phyloP scores from a whole-genome alignment of 2,329 filamentous ascomycete genomes.

The Aureobasidium leucospermi region DNA sequence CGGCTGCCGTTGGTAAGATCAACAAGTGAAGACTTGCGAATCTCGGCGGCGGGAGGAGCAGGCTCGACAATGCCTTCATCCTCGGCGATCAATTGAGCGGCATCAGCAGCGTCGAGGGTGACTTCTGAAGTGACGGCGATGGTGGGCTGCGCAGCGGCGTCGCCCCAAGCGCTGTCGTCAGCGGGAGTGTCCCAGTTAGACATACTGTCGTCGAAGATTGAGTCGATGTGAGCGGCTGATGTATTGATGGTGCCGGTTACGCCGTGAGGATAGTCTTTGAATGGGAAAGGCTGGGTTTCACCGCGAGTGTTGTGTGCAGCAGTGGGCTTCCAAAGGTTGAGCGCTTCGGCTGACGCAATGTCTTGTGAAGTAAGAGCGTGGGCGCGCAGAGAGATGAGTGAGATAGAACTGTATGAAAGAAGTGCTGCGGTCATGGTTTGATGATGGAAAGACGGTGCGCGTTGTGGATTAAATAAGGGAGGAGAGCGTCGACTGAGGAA shows the following conservation, averaged over 20 bases:
- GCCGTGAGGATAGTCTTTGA: neutral
- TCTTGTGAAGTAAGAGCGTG: neutral
- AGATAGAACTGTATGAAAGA: too few relatives aligned
- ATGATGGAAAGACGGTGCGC: neutral
- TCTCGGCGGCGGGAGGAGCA: neutral
- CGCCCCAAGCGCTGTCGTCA: neutral
- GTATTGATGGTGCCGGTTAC: neutral
- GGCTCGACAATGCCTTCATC: too few relatives aligned
- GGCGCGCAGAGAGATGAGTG: neutral
- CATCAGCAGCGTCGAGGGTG: neutral
- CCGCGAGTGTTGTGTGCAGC: neutral
- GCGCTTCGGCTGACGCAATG: neutral
- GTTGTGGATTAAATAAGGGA: neutral
- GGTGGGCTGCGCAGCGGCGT: neutral
- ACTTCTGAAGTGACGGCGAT: neutral
- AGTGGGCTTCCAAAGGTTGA: conserved; percentile 3
- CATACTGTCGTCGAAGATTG: neutral
- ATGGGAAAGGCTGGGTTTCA: neutral
- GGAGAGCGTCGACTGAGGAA: neutral
- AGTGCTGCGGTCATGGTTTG: too few relatives aligned
- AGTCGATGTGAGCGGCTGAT: neutral
- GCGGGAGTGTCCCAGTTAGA: neutral
- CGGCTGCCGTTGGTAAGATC: conserved; percentile 1
- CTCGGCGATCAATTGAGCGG: neutral
- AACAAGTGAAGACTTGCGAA: neutral